Percentiles rank a stretch among this genome's conserved stretches.
Conservation (phyloP, 2,329 filamentous ascomycete species). For the Orbilia javanica region DNA sequence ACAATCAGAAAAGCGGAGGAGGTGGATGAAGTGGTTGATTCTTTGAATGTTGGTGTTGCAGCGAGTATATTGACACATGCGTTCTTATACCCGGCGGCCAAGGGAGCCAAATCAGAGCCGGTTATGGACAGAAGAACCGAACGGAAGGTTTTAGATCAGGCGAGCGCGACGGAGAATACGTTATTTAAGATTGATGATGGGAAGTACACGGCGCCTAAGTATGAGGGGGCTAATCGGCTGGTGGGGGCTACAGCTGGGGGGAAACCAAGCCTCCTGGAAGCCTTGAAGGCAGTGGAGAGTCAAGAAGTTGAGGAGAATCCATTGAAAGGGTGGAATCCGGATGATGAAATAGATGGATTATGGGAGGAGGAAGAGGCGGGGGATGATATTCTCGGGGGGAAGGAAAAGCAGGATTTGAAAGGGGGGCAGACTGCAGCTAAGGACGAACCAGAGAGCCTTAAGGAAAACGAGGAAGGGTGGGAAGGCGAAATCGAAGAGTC, state of each 20-base stretch:
- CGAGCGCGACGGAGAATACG: slow-evolving; percentile 1
- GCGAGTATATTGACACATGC: slow-evolving; percentile 79
- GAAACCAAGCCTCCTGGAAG: not conserved
- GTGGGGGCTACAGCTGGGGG: not conserved
- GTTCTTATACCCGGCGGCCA: slow-evolving; percentile 70
- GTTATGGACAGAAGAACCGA: slow-evolving; percentile 13
- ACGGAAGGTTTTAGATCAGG: not conserved
- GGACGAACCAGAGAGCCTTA: not conserved
- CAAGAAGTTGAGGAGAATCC: slow-evolving; percentile 4
- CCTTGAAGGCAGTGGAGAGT: too few relatives aligned
- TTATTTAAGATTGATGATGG: slow-evolving; percentile 45
- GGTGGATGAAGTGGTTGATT: slow-evolving; percentile 77
- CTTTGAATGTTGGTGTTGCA: slow-evolving; percentile 92
- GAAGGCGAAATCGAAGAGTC: not conserved
- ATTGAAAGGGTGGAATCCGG: slow-evolving; percentile 12
- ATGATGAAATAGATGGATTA: not conserved
- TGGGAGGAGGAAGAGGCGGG: slow-evolving; percentile 11
- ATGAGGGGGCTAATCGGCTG: slow-evolving; percentile 13
- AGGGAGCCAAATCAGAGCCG: not conserved
- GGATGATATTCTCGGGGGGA: not conserved
- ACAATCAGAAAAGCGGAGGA: slow-evolving; percentile 74
- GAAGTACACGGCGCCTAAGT: slow-evolving; percentile 39
- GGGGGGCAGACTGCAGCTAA: not conserved
- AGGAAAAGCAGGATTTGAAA: not conserved
- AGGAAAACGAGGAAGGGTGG: not conserved